Evolutionary conservation across 805 yeast genomes (phyloP).

Genomic region (Cyberlindnera bimundalis): DNA sequence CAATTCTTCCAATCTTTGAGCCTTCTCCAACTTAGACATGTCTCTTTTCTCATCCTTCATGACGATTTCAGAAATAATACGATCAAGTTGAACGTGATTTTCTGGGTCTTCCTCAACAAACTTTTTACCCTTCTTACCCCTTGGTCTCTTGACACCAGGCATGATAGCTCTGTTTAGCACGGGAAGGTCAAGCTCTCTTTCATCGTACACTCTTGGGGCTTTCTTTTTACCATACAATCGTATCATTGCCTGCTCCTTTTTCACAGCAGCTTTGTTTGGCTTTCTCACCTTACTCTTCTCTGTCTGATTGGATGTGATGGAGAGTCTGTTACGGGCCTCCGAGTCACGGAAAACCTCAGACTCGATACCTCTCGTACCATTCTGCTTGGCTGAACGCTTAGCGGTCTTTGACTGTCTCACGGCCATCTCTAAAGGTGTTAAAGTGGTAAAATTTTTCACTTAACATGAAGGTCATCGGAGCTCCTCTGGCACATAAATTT

Average conservation of each 20-base stretch:
- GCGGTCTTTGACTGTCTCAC: slow-evolving; percentile 57
- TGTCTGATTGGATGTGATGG: slow-evolving; percentile 36
- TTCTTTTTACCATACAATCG: slow-evolving; percentile 60
- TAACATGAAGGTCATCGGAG: too few species aligned
- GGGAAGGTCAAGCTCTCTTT: slow-evolving; percentile 78
- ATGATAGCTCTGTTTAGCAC: slow-evolving; percentile 74
- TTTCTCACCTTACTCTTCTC: slow-evolving; percentile 53
- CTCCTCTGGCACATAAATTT: too few species aligned
- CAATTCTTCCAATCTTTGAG: slow-evolving; percentile 84
- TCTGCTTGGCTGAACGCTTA: slow-evolving; percentile 51
- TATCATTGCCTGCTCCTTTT: slow-evolving; percentile 62
- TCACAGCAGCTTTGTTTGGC: slow-evolving; percentile 49
- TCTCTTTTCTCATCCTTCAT: slow-evolving; percentile 74
- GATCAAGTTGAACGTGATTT: slow-evolving; percentile 55
- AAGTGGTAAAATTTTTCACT: too few species aligned
- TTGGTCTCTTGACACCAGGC: slow-evolving; percentile 76
- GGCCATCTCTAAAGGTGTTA: too few species aligned
- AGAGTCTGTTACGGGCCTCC: slow-evolving; percentile 64
- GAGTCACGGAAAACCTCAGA: slow-evolving; percentile 67
- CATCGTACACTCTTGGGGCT: slow-evolving; percentile 53
- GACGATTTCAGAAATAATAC: slow-evolving; percentile 77
- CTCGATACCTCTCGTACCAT: slow-evolving; percentile 51
- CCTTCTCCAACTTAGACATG: slow-evolving; percentile 87
- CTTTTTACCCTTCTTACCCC: slow-evolving; percentile 86
- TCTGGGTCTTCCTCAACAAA: slow-evolving; percentile 59